phyloP scores from a whole-genome alignment of 192 early-diverging fungal genomes.

The Jimgerdemannia flammicorona region DNA sequence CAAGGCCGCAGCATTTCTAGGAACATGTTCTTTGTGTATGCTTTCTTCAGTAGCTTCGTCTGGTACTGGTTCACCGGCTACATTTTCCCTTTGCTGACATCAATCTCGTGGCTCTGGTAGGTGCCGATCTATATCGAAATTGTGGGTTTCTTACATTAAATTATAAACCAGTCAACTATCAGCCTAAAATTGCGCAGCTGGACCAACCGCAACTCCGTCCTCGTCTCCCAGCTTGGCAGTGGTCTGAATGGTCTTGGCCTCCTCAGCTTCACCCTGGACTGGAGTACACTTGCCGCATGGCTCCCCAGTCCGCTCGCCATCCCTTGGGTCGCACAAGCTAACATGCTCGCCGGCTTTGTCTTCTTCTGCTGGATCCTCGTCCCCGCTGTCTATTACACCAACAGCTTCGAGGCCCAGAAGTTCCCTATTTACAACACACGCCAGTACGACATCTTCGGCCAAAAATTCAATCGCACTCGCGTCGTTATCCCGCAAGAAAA shows the following conservation, averaged over 20 bases:
- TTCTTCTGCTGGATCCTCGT: constrained; percentile 72
- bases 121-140: constrained; percentile 45
- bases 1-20: too few relatives aligned
- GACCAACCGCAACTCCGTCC: constrained; percentile 45
- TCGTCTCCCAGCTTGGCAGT: constrained; percentile 24
- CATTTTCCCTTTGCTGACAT: too few relatives aligned
- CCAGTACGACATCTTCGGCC: constrained; percentile 53
- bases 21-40: too few relatives aligned
- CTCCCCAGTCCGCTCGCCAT: constrained; percentile 52
- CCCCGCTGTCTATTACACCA: constrained; percentile 69
- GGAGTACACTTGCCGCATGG: constrained; percentile 64
- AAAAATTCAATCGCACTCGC: constrained; percentile 50
- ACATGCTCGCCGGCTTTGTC: constrained; percentile 66
- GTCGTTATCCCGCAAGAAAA: constrained; percentile 51
- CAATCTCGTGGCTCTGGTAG: constrained; percentile 60
- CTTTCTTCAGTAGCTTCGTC: too few relatives aligned
- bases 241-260: constrained; percentile 67
- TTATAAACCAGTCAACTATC: too few relatives aligned
- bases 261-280: constrained; percentile 70
- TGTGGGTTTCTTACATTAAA: constrained; percentile 26
- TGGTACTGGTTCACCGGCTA: too few relatives aligned
- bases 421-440: constrained; percentile 69
- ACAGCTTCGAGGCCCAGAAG: constrained; percentile 44
- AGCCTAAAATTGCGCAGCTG: constrained; percentile 26
- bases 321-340: constrained; percentile 69